These are phyloP conservation scores for Scedosporium aurantiacum DNA, from an alignment of 2,329 filamentous ascomycete species.

Conservation along the genomic window DNA sequence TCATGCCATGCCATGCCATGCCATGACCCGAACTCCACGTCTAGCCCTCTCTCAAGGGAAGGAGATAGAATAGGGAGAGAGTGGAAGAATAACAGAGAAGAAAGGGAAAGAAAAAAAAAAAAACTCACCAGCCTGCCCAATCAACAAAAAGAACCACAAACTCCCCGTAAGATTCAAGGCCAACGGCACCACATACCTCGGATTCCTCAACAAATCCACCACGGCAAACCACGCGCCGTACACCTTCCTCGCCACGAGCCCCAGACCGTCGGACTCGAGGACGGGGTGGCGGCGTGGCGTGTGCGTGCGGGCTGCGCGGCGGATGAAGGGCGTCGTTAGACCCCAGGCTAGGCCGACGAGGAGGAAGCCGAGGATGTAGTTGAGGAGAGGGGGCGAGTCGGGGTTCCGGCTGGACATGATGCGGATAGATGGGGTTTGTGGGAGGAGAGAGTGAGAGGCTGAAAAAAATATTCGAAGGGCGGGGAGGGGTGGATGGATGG, in stretches of 20 bases:
- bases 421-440: background rate
- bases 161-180: constrained; percentile 85
- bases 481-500: background rate
- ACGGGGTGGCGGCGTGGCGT: constrained; percentile 48
- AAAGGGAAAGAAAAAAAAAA: background rate
- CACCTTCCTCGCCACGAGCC: constrained; percentile 49
- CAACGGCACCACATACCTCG: constrained; percentile 74
- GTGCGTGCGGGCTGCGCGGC: constrained; percentile 69
- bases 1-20: background rate
- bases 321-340: constrained; percentile 85
- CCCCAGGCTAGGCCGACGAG: constrained; percentile 90
- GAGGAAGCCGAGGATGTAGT: constrained; percentile 81
- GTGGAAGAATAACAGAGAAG: constrained; percentile 1
- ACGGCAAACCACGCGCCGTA: constrained; percentile 63
- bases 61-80: background rate
- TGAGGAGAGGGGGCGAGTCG: constrained; percentile 45
- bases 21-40: background rate
- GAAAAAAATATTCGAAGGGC: too few species aligned
- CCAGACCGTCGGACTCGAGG: constrained; percentile 38
- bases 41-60: background rate
- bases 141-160: constrained; percentile 91
- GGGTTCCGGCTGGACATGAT: background rate
- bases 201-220: constrained; percentile 66
- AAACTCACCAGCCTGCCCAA: constrained; percentile 75
- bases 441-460: background rate